These are phyloP conservation scores for Camelina hispida DNA, from an alignment of 345 rosid genomes.

Conservation along the genomic window DNA sequence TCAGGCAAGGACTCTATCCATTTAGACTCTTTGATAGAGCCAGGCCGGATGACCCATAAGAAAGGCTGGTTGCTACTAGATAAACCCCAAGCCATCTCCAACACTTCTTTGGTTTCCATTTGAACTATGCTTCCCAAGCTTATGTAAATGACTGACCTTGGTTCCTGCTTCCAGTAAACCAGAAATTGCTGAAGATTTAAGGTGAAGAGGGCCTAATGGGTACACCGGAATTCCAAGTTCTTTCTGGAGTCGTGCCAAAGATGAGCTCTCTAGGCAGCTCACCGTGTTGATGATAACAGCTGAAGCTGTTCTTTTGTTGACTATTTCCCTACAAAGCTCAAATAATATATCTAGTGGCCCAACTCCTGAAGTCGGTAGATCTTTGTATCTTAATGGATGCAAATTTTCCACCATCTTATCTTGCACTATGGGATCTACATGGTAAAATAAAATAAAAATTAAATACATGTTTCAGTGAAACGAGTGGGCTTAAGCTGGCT, in stretches of 20 bases:
- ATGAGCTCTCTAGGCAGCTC: slow-evolving; percentile 20
- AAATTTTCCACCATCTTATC: slow-evolving; percentile 25
- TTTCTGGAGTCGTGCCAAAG: slow-evolving; percentile 15
- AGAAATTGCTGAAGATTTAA: slow-evolving; percentile 1
- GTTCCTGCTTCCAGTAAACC: slow-evolving; percentile 37
- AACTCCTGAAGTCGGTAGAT: slow-evolving; percentile 14
- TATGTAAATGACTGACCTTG: slow-evolving; percentile 55
- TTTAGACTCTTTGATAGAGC: slow-evolving; percentile 37
- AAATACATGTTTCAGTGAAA: neutral
- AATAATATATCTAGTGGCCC: slow-evolving; percentile 12
- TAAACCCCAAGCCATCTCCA: slow-evolving; percentile 55
- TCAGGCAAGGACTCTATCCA: slow-evolving; percentile 16
- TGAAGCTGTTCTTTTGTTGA: slow-evolving; percentile 28
- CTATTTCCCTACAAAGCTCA: neutral
- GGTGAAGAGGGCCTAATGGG: slow-evolving; percentile 40
- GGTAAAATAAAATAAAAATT: neutral
- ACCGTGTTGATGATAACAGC: slow-evolving; percentile 35
- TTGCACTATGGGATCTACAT: slow-evolving; percentile 18
- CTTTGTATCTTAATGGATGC: slow-evolving; percentile 35
- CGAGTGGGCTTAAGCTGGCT: neutral
- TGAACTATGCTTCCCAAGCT: slow-evolving; percentile 55
- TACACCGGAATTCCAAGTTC: slow-evolving; percentile 27
- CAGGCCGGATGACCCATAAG: slow-evolving; percentile 67
- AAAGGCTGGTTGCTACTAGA: slow-evolving; percentile 49
- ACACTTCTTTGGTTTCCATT: slow-evolving; percentile 52